These are phyloP conservation scores for Hemisphaericaspora subhashii DNA, from an alignment of 1,139 yeast species.

Conservation along the genomic window DNA sequence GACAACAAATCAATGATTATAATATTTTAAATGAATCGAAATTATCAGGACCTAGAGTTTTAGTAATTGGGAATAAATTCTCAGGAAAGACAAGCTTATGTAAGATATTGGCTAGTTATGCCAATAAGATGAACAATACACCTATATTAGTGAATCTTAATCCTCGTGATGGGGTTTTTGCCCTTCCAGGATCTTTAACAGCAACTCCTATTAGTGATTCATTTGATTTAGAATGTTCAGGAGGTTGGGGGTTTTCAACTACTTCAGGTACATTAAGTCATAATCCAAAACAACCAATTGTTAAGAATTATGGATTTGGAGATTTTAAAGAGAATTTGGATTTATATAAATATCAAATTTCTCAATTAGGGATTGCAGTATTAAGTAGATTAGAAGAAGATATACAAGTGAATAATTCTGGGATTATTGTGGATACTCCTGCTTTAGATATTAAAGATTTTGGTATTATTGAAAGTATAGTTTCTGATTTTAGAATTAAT, in stretches of 20 bases:
- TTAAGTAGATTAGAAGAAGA: conserved; percentile 62
- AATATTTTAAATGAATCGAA: conserved; percentile 18
- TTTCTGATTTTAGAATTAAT: conserved; percentile 62
- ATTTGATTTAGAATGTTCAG: conserved; percentile 69
- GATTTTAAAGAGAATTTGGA: conserved; percentile 57
- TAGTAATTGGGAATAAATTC: conserved; percentile 70
- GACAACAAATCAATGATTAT: conserved; percentile 40
- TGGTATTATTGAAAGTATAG: conserved; percentile 55
- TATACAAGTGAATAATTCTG: conserved; percentile 48
- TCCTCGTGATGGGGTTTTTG: conserved; percentile 75
- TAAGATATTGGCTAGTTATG: conserved; percentile 72
- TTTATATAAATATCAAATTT: conserved; percentile 56
- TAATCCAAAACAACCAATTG: conserved; percentile 86
- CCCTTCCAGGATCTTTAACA: conserved; percentile 81
- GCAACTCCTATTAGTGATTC: conserved; percentile 84
- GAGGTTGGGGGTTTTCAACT: conserved; percentile 80
- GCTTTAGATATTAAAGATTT: conserved; percentile 52
- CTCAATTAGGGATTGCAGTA: conserved; percentile 60
- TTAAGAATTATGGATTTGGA: conserved; percentile 76
- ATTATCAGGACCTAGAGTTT: conserved; percentile 59
- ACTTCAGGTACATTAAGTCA: conserved; percentile 84
- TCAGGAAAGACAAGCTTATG: conserved; percentile 79
- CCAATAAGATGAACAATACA: conserved; percentile 63
- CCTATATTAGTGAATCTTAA: conserved; percentile 80
- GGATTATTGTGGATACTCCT: conserved; percentile 83